Percentiles rank a stretch among this genome's conserved stretches.
Conservation (phyloP, 257 asterid species). For the Solanum commersonii region DNA sequence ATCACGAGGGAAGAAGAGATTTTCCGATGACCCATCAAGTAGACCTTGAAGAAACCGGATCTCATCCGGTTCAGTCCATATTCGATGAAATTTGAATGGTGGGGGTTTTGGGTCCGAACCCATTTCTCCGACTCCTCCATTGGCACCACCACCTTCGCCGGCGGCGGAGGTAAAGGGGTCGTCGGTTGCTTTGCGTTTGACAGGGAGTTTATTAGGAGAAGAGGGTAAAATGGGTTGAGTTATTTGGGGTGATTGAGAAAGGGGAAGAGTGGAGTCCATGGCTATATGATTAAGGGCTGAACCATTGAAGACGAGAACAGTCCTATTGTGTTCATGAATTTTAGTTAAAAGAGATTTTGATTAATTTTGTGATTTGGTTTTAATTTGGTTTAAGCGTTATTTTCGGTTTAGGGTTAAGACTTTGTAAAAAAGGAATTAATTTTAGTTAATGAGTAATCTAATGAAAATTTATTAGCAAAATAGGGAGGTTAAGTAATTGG, state of each 20-base stretch:
- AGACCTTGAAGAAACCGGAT: constrained; percentile 69
- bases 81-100: constrained; percentile 70
- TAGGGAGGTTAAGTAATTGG: not conserved
- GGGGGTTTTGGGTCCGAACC: constrained; percentile 20
- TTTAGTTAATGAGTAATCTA: not conserved
- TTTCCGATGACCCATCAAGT: constrained; percentile 27
- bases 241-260: constrained; percentile 6
- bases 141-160: not conserved
- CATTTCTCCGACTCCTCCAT: not conserved
- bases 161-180: not conserved
- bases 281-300: constrained; percentile 1
- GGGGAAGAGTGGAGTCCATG: constrained; percentile 48
- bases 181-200: constrained; percentile 65
- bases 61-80: constrained; percentile 92
- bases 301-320: not conserved
- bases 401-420: constrained; percentile 15
- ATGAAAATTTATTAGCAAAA: not conserved
- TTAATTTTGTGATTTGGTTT: not conserved
- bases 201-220: constrained; percentile 54
- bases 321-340: not conserved
- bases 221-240: constrained; percentile 4
- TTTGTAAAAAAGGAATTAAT: not conserved
- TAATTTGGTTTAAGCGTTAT: constrained; percentile 11
- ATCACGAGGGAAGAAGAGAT: constrained; percentile 61
- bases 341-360: not conserved